phyloP scores from a whole-genome alignment of 2,329 filamentous ascomycete species.

The Nannizzia gypsea region DNA sequence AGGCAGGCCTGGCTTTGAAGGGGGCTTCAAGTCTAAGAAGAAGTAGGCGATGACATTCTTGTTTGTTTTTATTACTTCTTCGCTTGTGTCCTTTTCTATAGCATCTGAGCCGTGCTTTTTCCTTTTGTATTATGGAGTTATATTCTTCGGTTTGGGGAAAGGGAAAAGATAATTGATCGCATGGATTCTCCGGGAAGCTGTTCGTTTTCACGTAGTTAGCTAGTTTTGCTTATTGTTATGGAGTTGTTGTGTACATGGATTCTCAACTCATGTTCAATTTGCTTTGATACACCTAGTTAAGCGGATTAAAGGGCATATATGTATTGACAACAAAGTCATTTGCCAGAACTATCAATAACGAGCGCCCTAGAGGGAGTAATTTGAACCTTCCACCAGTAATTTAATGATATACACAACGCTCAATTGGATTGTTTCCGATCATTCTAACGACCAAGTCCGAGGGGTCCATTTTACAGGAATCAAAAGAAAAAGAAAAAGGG shows the following conservation, averaged over 20 bases:
- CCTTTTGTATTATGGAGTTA: not conserved
- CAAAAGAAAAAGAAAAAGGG: not conserved
- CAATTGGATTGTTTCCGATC: not conserved
- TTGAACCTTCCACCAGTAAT: not conserved
- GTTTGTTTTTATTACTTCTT: not conserved
- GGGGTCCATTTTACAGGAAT: not conserved
- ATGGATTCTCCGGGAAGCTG: not conserved
- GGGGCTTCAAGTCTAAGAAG: slow-evolving; percentile 51
- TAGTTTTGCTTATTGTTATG: not conserved
- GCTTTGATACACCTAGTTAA: not conserved
- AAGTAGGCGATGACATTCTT: slow-evolving; percentile 19
- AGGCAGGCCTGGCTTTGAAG: slow-evolving; percentile 57
- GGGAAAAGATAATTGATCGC: not conserved
- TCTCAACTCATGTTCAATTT: no score
- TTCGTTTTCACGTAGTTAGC: not conserved
- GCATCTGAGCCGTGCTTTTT: no score
- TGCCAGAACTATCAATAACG: not conserved
- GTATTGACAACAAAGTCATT: not conserved
- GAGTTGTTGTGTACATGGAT: not conserved
- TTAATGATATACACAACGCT: slow-evolving; percentile 3
- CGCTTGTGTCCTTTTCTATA: no score
- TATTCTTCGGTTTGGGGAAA: not conserved
- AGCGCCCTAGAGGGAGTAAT: not conserved
- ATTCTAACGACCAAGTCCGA: slow-evolving; percentile 1
- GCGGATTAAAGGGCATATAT: not conserved